Percentiles rank a stretch among this genome's conserved stretches.
Conservation (phyloP, 805 yeast genomes). For the Wickerhamomyces alni region DNA sequence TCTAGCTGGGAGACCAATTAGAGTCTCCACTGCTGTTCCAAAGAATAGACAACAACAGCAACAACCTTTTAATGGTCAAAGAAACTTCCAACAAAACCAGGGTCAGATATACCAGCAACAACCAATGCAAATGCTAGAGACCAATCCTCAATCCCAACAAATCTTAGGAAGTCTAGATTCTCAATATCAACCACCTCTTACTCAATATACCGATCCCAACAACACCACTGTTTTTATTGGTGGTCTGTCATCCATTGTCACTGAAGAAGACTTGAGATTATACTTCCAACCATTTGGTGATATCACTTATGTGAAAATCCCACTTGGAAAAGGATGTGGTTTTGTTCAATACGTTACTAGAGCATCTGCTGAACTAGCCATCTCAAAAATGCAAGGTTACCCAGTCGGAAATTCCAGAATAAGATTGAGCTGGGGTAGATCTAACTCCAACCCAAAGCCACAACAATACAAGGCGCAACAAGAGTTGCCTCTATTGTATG, state of each 20-base stretch:
- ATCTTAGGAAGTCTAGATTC: conserved; percentile 19
- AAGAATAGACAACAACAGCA: conserved; percentile 31
- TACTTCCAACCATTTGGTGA: conserved; percentile 66
- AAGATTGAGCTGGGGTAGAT: conserved; percentile 85
- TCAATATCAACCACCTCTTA: conserved; percentile 49
- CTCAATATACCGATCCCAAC: conserved; percentile 70
- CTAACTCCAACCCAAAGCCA: conserved; percentile 24
- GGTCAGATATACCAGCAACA: conserved; percentile 4
- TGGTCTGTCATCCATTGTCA: conserved; percentile 52
- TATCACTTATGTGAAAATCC: conserved; percentile 72
- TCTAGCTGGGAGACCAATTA: conserved; percentile 67
- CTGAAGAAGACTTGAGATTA: conserved; percentile 55
- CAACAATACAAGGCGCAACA: conserved; percentile 19
- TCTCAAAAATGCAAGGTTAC: conserved; percentile 83
- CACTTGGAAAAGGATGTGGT: conserved; percentile 73
- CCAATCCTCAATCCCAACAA: conserved; percentile 17
- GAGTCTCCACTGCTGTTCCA: conserved; percentile 67
- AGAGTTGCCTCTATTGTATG: conserved; percentile 20
- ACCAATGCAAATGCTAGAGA: conserved; percentile 8
- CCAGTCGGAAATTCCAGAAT: conserved; percentile 81
- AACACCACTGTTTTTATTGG: conserved; percentile 73
- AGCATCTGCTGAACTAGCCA: conserved; percentile 80
- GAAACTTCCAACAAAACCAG: conserved; percentile 6
- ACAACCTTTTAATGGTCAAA: conserved; percentile 12
- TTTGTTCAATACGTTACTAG: conserved; percentile 78